These are phyloP conservation scores for Diaporthe velutina DNA, from an alignment of 2,329 filamentous ascomycete genomes.

Conservation along the genomic window DNA sequence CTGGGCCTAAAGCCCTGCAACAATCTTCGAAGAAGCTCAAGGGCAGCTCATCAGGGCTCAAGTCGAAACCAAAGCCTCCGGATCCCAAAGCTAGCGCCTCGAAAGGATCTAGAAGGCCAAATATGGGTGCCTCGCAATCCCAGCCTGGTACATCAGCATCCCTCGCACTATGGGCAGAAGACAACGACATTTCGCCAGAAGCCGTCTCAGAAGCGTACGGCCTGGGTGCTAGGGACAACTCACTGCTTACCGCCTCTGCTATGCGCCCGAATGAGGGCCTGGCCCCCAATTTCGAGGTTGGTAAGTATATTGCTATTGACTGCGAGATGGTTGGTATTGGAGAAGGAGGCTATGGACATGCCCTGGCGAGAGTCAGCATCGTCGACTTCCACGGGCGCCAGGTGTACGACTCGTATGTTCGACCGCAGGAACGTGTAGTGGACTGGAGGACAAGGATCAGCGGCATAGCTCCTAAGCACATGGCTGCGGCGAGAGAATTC, in stretches of 20 bases:
- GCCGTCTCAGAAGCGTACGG: constrained; percentile 73
- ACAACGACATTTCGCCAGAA: constrained; percentile 72
- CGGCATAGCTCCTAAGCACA: constrained; percentile 81
- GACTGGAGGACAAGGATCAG: constrained; percentile 93
- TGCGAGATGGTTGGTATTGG: constrained; percentile 98
- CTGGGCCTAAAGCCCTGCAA: constrained; percentile 43
- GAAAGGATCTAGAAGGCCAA: constrained; percentile 38
- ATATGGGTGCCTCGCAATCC: constrained; percentile 70
- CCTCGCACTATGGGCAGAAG: constrained; percentile 70
- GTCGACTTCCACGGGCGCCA: constrained; percentile 95
- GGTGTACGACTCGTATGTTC: constrained; percentile 94
- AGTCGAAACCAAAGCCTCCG: constrained; percentile 36
- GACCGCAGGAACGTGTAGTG: constrained; percentile 81
- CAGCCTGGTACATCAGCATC: constrained; percentile 63
- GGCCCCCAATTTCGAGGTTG: constrained; percentile 74
- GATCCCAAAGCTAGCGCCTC: constrained; percentile 39
- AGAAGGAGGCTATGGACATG: constrained; percentile 76
- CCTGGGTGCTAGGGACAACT: constrained; percentile 63
- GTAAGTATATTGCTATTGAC: constrained; percentile 93
- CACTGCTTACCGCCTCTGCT: constrained; percentile 60
- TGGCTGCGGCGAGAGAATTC: constrained; percentile 78
- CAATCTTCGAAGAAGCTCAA: constrained; percentile 49
- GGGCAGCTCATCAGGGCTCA: constrained; percentile 18
- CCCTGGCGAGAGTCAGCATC: constrained; percentile 86
- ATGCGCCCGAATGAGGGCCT: constrained; percentile 75